Percentiles rank a stretch among this genome's conserved stretches.
phyloP scores from a whole-genome alignment of 257 asterid species.

The Rhazya stricta region DNA sequence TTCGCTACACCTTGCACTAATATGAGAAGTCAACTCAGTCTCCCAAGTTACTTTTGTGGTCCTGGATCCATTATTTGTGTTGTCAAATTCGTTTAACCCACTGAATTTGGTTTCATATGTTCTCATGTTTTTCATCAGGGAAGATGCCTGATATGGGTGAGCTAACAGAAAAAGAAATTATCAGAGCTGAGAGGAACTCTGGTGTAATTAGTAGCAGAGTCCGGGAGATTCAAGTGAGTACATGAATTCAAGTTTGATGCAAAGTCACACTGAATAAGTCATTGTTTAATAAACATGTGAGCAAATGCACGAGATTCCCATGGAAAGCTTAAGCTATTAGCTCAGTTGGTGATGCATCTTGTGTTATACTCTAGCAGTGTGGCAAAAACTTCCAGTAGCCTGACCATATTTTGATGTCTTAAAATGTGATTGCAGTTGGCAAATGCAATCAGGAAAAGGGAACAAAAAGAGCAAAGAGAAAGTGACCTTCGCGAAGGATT shows the following conservation, averaged over 20 bases:
- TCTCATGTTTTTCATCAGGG: conserved; percentile 50
- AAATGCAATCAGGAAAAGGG: conserved; percentile 57
- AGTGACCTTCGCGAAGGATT: conserved; percentile 79
- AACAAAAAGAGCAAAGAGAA: conserved; percentile 66
- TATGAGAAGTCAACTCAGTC: not conserved
- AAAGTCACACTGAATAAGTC: not conserved
- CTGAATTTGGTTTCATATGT: not conserved
- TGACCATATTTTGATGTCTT: conserved; percentile 1
- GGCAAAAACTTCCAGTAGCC: not conserved
- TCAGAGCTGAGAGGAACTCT: conserved; percentile 78
- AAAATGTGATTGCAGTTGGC: conserved; percentile 40
- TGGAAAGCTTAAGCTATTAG: not conserved
- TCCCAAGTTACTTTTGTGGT: not conserved
- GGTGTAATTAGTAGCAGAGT: conserved; percentile 68
- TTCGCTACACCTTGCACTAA: not conserved
- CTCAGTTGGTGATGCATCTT: not conserved
- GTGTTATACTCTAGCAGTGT: not conserved
- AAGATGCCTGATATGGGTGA: conserved; percentile 62
- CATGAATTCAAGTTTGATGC: not conserved
- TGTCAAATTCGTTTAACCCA: not conserved
- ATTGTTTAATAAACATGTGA: not conserved
- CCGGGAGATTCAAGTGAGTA: conserved; percentile 84
- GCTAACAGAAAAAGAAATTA: conserved; percentile 78
- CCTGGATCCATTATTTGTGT: not conserved
- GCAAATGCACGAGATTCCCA: not conserved